These are phyloP conservation scores for Malassezia brasiliensis DNA, from an alignment of 1,284 basidiomycete genomes.

Conservation along the genomic window DNA sequence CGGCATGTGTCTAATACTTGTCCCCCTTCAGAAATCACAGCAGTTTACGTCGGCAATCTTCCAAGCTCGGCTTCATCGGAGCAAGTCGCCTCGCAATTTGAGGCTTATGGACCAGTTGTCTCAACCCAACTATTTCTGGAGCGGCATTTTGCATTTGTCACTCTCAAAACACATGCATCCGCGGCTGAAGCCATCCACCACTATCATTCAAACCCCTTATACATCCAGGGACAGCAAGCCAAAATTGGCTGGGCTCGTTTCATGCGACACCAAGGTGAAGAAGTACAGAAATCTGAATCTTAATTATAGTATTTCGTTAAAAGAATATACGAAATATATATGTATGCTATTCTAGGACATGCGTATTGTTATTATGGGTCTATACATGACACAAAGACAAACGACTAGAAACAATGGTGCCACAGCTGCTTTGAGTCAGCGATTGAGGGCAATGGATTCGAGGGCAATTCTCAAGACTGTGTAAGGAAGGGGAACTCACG, in stretches of 20 bases:
- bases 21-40: constrained; percentile 73
- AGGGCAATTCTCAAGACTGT: neutral
- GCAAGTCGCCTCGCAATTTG: constrained; percentile 90
- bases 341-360: no score
- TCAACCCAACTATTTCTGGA: constrained; percentile 2
- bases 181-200: constrained; percentile 2
- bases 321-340: no score
- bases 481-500: no score
- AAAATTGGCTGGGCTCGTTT: constrained; percentile 10
- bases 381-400: no score
- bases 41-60: constrained; percentile 95
- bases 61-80: constrained; percentile 89
- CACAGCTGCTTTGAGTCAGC: no score
- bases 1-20: constrained; percentile 60
- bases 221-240: neutral
- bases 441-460: neutral
- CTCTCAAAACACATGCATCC: neutral
- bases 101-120: constrained; percentile 81
- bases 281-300: no score
- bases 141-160: constrained; percentile 12
- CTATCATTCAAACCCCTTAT: neutral
- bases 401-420: no score
- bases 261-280: neutral
- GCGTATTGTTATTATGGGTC: no score
- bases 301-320: no score